A percentile compares a stretch with the other conserved stretches of the same genome.
phyloP scores from a whole-genome alignment of 768 basidiomycete species.

The Termitomyces sp. region DNA sequence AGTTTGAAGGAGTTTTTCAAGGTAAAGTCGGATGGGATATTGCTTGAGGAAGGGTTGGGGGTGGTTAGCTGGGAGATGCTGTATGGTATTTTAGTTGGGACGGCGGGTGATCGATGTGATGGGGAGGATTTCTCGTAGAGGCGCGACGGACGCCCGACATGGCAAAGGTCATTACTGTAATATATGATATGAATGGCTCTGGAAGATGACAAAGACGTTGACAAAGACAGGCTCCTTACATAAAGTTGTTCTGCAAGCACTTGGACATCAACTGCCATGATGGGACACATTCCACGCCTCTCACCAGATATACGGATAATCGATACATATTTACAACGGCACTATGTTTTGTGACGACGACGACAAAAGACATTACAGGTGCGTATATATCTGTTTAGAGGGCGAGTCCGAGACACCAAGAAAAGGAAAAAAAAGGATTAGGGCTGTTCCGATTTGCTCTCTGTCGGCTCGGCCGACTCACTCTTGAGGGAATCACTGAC shows the following conservation, averaged over 20 bases:
- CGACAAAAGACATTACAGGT: neutral
- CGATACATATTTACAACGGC: neutral
- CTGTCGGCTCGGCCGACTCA: neutral
- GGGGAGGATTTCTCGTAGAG: too few species aligned
- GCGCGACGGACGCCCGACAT: too few species aligned
- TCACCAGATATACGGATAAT: neutral
- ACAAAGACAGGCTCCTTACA: slow-evolving; percentile 30
- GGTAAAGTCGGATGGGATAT: neutral
- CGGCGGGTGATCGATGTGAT: neutral
- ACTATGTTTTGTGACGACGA: too few species aligned
- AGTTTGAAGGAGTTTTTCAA: neutral
- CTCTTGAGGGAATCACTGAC: slow-evolving; percentile 19
- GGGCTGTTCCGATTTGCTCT: neutral
- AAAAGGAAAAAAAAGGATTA: neutral
- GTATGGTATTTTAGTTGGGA: slow-evolving; percentile 5
- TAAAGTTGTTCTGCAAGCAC: slow-evolving; percentile 21
- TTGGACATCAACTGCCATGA: slow-evolving; percentile 26
- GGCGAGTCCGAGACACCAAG: neutral
- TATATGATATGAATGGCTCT: slow-evolving; percentile 1
- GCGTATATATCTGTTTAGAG: neutral
- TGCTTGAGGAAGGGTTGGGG: neutral
- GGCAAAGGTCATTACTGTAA: too few species aligned
- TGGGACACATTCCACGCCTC: neutral
- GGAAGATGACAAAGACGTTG: slow-evolving; percentile 35
- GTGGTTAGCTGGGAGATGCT: slow-evolving; percentile 12